Evolutionary conservation across 73 alveolate genomes (phyloP).

Genomic region (Tetrahymena elliotti): DNA sequence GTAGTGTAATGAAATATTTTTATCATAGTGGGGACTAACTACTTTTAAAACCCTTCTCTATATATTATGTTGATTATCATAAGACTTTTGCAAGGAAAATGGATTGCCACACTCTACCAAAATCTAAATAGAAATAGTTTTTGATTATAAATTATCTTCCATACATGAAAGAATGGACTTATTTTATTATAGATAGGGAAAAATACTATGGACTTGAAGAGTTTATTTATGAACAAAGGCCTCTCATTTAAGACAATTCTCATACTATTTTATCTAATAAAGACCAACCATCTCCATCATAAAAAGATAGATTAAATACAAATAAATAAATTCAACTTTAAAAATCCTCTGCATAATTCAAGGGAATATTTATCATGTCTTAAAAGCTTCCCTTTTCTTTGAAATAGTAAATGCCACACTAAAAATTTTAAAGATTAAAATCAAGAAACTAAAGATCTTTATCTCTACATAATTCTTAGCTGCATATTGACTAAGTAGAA

Average conservation of each 20-base stretch:
- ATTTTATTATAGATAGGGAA: neutral
- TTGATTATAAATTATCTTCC: neutral
- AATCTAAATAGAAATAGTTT: neutral
- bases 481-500: neutral
- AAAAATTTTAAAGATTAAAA: neutral
- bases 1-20: neutral
- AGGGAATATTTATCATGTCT: neutral
- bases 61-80: neutral
- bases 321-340: neutral
- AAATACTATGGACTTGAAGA: neutral
- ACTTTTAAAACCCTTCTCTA: neutral
- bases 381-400: neutral
- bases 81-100: neutral
- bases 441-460: neutral
- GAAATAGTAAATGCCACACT: neutral
- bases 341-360: neutral
- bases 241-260: neutral
- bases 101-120: neutral
- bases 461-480: neutral
- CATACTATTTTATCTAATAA: neutral
- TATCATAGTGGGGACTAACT: neutral
- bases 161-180: neutral
- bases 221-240: neutral
- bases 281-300: neutral
- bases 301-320: neutral